Evolutionary conservation across 371 early-diverging fungal species (phyloP), one percentile per base, ranked within the genome.

Genomic region (Apophysomyces trapeziformis): DNA sequence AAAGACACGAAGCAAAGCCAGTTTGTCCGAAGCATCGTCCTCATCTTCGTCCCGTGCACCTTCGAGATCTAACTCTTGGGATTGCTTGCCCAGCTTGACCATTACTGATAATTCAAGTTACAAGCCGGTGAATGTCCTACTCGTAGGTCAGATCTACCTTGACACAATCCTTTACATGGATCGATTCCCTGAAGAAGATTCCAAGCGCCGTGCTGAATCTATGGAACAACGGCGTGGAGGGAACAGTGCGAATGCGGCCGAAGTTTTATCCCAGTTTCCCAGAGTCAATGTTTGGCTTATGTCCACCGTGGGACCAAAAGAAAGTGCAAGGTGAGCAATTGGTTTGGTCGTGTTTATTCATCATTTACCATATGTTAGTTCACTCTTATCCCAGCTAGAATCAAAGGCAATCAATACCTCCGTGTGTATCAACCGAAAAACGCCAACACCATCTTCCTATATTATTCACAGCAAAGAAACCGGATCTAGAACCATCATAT

Each of bases 171-270:
- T 86, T 57, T 73, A 82, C 57, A 80, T 86, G 16, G 59, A 66
- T 18, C 58, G 67, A 11, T 89, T 82, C 65, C 91, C 89, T 1
- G 60, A 67, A 21, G 89, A 91, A 67, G 91, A 89, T 66, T 66
- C 77, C 3, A 91, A 91, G 63, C 64, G 76, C 1, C 71, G 89
- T 35, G 89, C 89, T 47, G 68, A 67, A 8, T 2, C 61, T 14
- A 80, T 84, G 66, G 86, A 87, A 58, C 76, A 80, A 41, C 78
- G 91, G 8, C 79, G 83, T n/a, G 91, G 91, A 39, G 91, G 91
- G 16, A 91, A 91, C 61, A 81, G 82, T n/a, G 83, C 80, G 35
- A 91, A 91, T 65, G 82, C 85, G 3, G 83, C 85, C 11, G 75
- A 75, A 46, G 82, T 88, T 5, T 72, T 90, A 18, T 69, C 79